These are phyloP conservation scores for Chloromonas sp. DNA, from an alignment of 163 green algal species.

Conservation along the genomic window DNA sequence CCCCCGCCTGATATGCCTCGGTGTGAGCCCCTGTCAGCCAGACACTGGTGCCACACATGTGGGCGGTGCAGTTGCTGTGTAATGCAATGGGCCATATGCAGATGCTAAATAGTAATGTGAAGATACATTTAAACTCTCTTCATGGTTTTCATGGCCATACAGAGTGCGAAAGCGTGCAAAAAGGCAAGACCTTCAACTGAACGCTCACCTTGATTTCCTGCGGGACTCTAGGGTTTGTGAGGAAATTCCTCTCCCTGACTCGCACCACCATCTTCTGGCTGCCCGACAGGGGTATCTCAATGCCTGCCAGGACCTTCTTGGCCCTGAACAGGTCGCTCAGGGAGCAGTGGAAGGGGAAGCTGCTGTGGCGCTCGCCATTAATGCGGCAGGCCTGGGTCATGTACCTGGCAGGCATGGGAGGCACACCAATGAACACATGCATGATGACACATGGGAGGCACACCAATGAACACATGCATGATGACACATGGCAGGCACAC, in stretches of 20 bases:
- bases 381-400: slow-evolving; percentile 13
- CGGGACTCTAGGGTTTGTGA: neutral
- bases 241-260: neutral
- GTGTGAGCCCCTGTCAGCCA: no score
- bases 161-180: no score
- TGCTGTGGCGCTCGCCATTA: slow-evolving; percentile 16
- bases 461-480: no score
- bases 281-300: neutral
- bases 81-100: no score
- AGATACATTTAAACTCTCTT: no score
- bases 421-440: neutral
- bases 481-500: no score
- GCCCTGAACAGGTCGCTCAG: neutral
- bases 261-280: neutral
- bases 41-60: no score
- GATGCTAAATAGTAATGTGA: no score
- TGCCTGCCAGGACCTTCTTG: neutral
- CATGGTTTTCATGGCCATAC: no score
- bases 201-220: neutral
- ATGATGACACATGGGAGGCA: neutral
- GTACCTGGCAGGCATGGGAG: neutral
- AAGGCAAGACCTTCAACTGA: no score
- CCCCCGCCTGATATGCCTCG: no score
- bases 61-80: no score
- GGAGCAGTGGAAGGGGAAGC: neutral